phyloP scores from a whole-genome alignment of 805 yeast species.

The Zygosaccharomyces pseudorouxii region DNA sequence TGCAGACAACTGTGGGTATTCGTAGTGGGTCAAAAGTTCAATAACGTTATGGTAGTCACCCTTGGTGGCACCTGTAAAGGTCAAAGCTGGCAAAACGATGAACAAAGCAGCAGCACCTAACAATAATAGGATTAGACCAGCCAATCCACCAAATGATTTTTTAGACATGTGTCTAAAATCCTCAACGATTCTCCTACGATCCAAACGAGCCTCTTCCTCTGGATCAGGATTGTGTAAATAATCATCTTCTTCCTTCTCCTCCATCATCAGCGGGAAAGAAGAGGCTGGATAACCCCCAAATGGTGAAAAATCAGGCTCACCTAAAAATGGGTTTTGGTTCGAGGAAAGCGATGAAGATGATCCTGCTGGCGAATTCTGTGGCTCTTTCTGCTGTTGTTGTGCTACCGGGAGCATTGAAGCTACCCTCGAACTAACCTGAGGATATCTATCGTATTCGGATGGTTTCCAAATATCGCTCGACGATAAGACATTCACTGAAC shows the following conservation, averaged over 20 bases:
- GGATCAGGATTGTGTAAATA: slow-evolving; percentile 96
- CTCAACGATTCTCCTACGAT: slow-evolving; percentile 57
- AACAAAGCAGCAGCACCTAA: slow-evolving; percentile 63
- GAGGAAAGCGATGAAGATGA: slow-evolving; percentile 28
- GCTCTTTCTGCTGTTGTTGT: neutral
- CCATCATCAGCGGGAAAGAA: slow-evolving; percentile 86
- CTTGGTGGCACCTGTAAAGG: slow-evolving; percentile 66
- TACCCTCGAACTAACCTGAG: slow-evolving; percentile 54
- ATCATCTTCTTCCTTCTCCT: slow-evolving; percentile 93
- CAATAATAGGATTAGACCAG: slow-evolving; percentile 54
- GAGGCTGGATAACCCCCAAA: slow-evolving; percentile 97
- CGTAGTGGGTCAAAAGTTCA: slow-evolving; percentile 44
- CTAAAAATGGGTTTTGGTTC: slow-evolving; percentile 42
- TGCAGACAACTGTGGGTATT: slow-evolving; percentile 49
- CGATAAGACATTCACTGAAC: slow-evolving; percentile 13
- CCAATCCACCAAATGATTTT: slow-evolving; percentile 54
- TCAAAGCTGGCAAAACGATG: slow-evolving; percentile 75
- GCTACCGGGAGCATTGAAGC: slow-evolving; percentile 38
- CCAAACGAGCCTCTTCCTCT: slow-evolving; percentile 81
- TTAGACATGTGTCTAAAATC: slow-evolving; percentile 66
- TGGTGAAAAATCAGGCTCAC: slow-evolving; percentile 71
- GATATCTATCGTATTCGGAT: slow-evolving; percentile 63
- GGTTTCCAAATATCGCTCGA: slow-evolving; percentile 38
- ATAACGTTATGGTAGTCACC: slow-evolving; percentile 17
- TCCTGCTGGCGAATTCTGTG: slow-evolving; percentile 27